These are phyloP conservation scores for Aspergillus hortae DNA, from an alignment of 2,329 filamentous ascomycete genomes.

Conservation along the genomic window DNA sequence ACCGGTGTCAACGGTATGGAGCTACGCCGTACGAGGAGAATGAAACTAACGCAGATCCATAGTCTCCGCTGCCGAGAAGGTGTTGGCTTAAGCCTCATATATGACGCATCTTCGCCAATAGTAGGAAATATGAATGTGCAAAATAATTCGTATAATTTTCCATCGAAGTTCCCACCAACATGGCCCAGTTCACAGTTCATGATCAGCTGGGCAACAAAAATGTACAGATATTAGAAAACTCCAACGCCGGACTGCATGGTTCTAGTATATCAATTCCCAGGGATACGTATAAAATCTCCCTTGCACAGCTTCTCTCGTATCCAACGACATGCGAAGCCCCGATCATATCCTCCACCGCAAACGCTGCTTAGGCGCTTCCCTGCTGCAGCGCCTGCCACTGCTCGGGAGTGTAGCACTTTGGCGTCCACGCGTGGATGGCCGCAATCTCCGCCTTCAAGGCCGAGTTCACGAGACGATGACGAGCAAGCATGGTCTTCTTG, in stretches of 20 bases:
- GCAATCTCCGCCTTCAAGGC: conserved; percentile 84
- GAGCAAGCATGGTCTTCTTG: conserved; percentile 72
- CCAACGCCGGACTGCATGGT: conserved; percentile 17
- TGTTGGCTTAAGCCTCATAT: conserved; percentile 36
- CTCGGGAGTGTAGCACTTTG: conserved; percentile 86
- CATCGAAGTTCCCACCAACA: not conserved
- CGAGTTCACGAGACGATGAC: conserved; percentile 81
- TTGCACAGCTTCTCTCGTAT: not conserved
- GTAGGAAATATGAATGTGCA: too few relatives aligned
- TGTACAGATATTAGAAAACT: conserved; percentile 13
- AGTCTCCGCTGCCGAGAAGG: conserved; percentile 51
- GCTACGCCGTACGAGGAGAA: not conserved
- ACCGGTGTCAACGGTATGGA: conserved; percentile 70
- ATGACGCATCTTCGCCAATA: not conserved
- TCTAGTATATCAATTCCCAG: conserved; percentile 10
- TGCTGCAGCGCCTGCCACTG: conserved; percentile 73
- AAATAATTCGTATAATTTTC: too few relatives aligned
- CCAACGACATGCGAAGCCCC: too few relatives aligned
- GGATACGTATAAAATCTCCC: conserved; percentile 11
- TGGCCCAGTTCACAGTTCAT: not conserved
- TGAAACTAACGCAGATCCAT: conserved; percentile 6
- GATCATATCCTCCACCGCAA: not conserved
- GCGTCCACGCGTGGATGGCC: conserved; percentile 90
- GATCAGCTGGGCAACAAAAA: conserved; percentile 4
- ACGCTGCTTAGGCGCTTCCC: conserved; percentile 4